Percentiles rank a stretch among this genome's conserved stretches.
Conservation (phyloP, 768 basidiomycete genomes). For the Tephrocybe sp. region DNA sequence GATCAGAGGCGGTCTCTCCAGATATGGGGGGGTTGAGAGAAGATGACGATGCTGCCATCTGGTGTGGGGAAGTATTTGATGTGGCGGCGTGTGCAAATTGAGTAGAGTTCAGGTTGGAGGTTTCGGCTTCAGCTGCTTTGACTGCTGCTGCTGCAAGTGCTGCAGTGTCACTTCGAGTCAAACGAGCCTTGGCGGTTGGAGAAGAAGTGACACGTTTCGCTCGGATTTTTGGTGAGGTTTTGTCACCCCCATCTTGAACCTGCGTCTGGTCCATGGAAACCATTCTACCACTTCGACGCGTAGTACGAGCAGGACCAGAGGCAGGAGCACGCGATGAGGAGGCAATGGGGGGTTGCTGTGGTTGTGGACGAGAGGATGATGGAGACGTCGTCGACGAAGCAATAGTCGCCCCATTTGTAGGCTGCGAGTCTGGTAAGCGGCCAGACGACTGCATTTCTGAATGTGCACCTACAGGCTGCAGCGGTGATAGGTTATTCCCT, state of each 20-base stretch:
- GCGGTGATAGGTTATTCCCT: slow-evolving; percentile 19
- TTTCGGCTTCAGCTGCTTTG: slow-evolving; percentile 9
- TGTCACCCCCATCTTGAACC: neutral
- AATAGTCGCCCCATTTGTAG: too few species aligned
- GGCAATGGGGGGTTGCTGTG: slow-evolving; percentile 4
- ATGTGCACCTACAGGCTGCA: too few species aligned
- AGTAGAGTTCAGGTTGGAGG: slow-evolving; percentile 10
- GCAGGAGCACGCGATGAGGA: slow-evolving; percentile 4
- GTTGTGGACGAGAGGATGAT: slow-evolving; percentile 17
- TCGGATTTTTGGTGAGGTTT: slow-evolving; percentile 14
- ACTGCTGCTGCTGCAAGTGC: slow-evolving; percentile 9
- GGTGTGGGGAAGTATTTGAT: neutral
- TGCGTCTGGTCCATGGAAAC: slow-evolving; percentile 1
- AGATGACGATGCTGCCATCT: neutral
- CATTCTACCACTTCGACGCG: slow-evolving; percentile 14
- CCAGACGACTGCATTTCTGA: too few species aligned
- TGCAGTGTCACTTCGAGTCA: slow-evolving; percentile 11
- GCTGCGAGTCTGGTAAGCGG: too few species aligned
- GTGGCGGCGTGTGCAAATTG: neutral
- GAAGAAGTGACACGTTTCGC: slow-evolving; percentile 12
- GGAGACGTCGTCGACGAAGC: slow-evolving; percentile 6
- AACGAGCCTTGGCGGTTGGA: slow-evolving; percentile 5
- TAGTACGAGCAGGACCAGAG: slow-evolving; percentile 11
- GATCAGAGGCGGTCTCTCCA: neutral
- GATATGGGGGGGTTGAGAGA: neutral